These are phyloP conservation scores for Coniella lustricola DNA, from an alignment of 2,329 filamentous ascomycete species.

Conservation along the genomic window DNA sequence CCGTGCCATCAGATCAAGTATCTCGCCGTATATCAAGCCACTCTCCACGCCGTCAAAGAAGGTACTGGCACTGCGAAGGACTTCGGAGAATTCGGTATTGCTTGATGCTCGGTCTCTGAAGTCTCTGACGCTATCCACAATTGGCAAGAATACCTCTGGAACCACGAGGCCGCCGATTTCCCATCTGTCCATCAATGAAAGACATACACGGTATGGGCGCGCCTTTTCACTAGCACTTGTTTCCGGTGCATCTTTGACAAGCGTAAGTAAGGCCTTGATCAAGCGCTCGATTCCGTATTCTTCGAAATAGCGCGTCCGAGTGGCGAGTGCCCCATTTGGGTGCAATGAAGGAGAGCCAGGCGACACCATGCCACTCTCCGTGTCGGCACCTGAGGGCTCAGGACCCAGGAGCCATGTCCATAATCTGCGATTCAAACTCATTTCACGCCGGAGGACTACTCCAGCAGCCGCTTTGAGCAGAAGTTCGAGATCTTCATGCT, in stretches of 20 bases:
- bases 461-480: slow-evolving; percentile 77
- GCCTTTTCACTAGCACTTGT: slow-evolving; percentile 60
- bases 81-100: slow-evolving; percentile 73
- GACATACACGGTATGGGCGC: slow-evolving; percentile 80
- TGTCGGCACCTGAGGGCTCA: slow-evolving; percentile 45
- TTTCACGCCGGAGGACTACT: slow-evolving; percentile 84
- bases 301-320: slow-evolving; percentile 75
- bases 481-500: slow-evolving; percentile 68
- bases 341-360: slow-evolving; percentile 36
- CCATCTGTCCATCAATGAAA: slow-evolving; percentile 97
- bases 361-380: slow-evolving; percentile 40
- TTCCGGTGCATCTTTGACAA: slow-evolving; percentile 51
- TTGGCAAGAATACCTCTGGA: slow-evolving; percentile 79
- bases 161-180: slow-evolving; percentile 90
- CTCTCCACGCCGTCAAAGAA: slow-evolving; percentile 98
- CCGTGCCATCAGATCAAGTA: slow-evolving; percentile 60
- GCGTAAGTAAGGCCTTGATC: slow-evolving; percentile 64
- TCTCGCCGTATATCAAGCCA: slow-evolving; percentile 81
- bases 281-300: slow-evolving; percentile 69
- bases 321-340: slow-evolving; percentile 39
- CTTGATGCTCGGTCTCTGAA: slow-evolving; percentile 61
- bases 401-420: slow-evolving; percentile 95
- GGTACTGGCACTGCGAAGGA: slow-evolving; percentile 84
- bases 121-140: slow-evolving; percentile 69
- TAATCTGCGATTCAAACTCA: slow-evolving; percentile 91